Evolutionary conservation across 352 stramenopile genomes (phyloP).

Genomic region (Phytophthora citricola): DNA sequence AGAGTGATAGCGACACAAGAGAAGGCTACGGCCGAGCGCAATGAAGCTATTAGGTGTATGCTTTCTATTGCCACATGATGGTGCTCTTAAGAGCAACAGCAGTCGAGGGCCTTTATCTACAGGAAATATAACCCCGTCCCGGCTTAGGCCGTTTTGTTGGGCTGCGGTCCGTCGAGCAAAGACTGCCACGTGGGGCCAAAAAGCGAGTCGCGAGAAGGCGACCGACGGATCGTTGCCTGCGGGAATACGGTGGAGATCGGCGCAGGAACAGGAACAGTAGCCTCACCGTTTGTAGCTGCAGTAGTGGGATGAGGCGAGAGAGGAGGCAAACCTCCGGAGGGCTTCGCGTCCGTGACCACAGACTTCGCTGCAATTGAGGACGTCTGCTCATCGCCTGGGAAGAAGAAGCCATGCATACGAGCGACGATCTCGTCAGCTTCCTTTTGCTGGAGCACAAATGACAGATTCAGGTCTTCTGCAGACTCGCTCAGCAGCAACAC

Average conservation of each 20-base stretch:
- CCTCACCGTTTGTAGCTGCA: constrained; percentile 14
- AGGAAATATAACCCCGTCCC: constrained; percentile 30
- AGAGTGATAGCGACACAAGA: constrained; percentile 67
- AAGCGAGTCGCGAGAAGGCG: constrained; percentile 70
- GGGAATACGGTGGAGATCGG: constrained; percentile 23
- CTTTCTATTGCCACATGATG: constrained; percentile 37
- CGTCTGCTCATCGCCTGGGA: constrained; percentile 36
- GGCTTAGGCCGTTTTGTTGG: constrained; percentile 35
- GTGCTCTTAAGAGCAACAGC: constrained; percentile 19
- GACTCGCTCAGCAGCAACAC: constrained; percentile 88
- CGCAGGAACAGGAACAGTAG: constrained; percentile 5
- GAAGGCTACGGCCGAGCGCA: background rate
- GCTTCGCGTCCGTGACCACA: constrained; percentile 6
- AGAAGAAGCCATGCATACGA: constrained; percentile 85
- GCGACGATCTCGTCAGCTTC: constrained; percentile 80
- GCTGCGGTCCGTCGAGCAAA: constrained; percentile 41
- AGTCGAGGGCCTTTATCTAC: constrained; percentile 34
- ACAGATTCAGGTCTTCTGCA: constrained; percentile 91
- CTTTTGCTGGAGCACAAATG: constrained; percentile 87
- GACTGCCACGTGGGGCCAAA: constrained; percentile 78
- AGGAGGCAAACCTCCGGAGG: constrained; percentile 20
- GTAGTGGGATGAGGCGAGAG: constrained; percentile 28
- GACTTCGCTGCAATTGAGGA: constrained; percentile 6
- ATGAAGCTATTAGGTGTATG: constrained; percentile 18
- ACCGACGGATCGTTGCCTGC: constrained; percentile 57